Conservation (phyloP, 2,329 filamentous ascomycete genomes). For the Cladosporium austrohemisphaericum region DNA sequence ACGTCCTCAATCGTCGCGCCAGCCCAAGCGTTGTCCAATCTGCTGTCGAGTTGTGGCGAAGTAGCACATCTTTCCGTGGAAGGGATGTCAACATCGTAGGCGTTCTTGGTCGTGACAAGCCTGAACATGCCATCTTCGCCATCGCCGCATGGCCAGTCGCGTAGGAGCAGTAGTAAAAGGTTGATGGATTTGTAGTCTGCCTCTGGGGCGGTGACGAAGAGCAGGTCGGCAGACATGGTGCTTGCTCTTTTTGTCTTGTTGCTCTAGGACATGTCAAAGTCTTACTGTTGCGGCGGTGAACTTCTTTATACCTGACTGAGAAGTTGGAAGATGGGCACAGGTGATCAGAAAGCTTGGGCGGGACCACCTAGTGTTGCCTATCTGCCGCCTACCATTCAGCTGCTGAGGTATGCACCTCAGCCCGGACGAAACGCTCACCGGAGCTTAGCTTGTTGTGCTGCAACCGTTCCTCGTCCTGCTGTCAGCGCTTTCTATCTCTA, state of each 20-base stretch:
- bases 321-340: no score
- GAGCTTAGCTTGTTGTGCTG: no score
- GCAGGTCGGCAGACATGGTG: slow-evolving; percentile 1
- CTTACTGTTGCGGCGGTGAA: neutral
- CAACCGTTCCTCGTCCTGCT: no score
- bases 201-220: slow-evolving; percentile 20
- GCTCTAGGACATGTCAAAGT: neutral
- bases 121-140: slow-evolving; percentile 6
- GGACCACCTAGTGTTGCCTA: no score
- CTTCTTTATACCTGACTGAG: neutral
- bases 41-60: neutral
- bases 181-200: slow-evolving; percentile 18
- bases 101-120: slow-evolving; percentile 16
- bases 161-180: slow-evolving; percentile 17
- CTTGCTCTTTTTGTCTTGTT: neutral
- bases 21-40: slow-evolving; percentile 10
- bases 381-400: no score
- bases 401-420: no score
- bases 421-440: no score
- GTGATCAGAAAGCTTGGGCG: no score
- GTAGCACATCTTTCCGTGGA: neutral
- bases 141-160: slow-evolving; percentile 16
- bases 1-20: slow-evolving; percentile 15
- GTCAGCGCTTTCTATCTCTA: no score
- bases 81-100: slow-evolving; percentile 9